Evolutionary conservation across 352 stramenopile genomes (phyloP).

Genomic region (Phytophthora citrophthora): DNA sequence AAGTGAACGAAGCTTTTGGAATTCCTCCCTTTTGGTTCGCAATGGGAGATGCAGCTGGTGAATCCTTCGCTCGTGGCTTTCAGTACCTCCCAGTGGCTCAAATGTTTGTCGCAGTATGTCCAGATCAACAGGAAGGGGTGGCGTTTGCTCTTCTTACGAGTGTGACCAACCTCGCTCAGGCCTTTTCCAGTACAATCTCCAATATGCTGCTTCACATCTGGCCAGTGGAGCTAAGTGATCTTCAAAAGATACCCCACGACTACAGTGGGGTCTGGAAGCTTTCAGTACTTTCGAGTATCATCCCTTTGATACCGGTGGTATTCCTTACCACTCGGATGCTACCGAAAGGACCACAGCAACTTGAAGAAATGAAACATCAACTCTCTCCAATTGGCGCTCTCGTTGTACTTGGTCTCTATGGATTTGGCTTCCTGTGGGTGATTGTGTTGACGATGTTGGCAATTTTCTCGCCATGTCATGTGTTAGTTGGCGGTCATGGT

Average conservation of each 20-base stretch:
- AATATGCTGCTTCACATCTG: constrained; percentile 81
- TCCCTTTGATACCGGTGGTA: constrained; percentile 59
- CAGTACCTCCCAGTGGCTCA: constrained; percentile 80
- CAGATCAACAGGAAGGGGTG: constrained; percentile 74
- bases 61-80: constrained; percentile 77
- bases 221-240: constrained; percentile 72
- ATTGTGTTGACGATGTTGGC: constrained; percentile 66
- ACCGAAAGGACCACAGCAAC: constrained; percentile 52
- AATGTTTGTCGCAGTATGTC: constrained; percentile 82
- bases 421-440: constrained; percentile 72
- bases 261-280: constrained; percentile 84
- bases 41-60: constrained; percentile 66
- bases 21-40: constrained; percentile 82
- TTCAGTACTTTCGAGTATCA: constrained; percentile 63
- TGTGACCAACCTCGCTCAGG: constrained; percentile 74
- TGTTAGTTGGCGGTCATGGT: constrained; percentile 67
- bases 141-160: constrained; percentile 82
- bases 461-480: constrained; percentile 64
- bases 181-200: constrained; percentile 73
- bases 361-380: constrained; percentile 61
- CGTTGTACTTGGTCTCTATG: constrained; percentile 51
- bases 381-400: constrained; percentile 44
- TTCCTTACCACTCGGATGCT: constrained; percentile 56
- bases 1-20: constrained; percentile 64
- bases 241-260: constrained; percentile 45